Conservation (phyloP, 805 yeast genomes). For the Yarrowia yakushimensis region DNA sequence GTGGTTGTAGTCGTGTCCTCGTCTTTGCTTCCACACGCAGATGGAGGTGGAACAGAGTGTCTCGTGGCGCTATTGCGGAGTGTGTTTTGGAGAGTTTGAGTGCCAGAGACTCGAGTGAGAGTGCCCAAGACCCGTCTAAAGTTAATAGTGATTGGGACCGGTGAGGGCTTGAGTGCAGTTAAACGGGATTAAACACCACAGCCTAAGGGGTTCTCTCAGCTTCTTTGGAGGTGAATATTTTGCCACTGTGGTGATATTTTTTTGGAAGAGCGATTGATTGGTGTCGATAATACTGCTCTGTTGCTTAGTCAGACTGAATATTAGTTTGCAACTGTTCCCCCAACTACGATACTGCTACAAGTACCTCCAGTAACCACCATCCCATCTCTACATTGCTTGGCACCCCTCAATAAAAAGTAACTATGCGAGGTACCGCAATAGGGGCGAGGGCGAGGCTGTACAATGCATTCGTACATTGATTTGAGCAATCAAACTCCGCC, state of each 20-base stretch:
- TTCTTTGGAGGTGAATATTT: background rate
- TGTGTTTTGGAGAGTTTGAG: background rate
- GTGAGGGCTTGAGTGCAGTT: background rate
- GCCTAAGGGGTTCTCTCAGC: background rate
- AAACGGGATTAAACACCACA: background rate
- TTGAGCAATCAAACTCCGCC: too few relatives aligned
- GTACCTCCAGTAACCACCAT: background rate
- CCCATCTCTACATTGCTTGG: background rate
- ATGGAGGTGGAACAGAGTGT: background rate
- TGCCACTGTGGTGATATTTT: too few relatives aligned
- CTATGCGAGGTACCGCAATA: background rate
- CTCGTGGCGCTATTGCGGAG: background rate
- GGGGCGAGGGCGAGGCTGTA: background rate
- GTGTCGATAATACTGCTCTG: too few relatives aligned
- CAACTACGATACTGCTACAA: too few relatives aligned
- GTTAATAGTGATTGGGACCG: background rate
- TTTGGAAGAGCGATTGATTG: too few relatives aligned
- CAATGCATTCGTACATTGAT: too few relatives aligned
- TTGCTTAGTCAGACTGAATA: too few relatives aligned
- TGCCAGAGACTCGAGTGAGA: background rate
- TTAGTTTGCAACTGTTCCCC: too few relatives aligned
- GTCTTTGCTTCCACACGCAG: background rate
- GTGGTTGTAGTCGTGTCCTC: background rate
- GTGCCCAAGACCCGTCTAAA: background rate
- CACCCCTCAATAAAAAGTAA: background rate